These are phyloP conservation scores for Prosopis cineraria DNA, from an alignment of 306 rosid genomes.

Conservation along the genomic window DNA sequence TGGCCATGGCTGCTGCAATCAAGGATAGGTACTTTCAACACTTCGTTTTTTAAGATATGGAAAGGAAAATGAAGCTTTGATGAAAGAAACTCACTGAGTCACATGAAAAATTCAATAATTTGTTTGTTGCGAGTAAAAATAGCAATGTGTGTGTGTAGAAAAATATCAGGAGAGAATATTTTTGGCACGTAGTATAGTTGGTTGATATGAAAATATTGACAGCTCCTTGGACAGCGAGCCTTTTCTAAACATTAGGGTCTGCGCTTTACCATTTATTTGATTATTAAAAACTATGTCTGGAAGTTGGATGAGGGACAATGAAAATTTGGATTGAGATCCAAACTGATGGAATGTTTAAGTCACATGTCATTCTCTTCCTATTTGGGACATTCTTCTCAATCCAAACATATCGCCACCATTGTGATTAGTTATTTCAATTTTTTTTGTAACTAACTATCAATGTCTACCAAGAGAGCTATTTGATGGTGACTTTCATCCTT, in stretches of 20 bases:
- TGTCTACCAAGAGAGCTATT: background rate
- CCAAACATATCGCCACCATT: too few relatives aligned
- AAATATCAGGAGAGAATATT: background rate
- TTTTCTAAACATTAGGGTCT: background rate
- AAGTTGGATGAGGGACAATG: background rate
- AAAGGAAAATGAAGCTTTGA: background rate
- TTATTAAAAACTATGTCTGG: background rate
- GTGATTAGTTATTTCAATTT: background rate
- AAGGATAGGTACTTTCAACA: constrained; percentile 49
- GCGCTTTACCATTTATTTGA: background rate
- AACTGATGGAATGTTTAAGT: background rate
- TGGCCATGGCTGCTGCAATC: constrained; percentile 63
- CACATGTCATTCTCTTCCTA: background rate
- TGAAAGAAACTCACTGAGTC: background rate
- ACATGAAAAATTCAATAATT: background rate
- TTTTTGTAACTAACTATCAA: background rate
- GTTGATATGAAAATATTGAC: background rate
- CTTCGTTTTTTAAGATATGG: background rate
- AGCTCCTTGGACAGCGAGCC: background rate
- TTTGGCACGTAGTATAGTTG: background rate
- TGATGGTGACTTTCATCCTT: constrained; percentile 15
- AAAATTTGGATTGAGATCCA: background rate
- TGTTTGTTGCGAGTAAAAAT: background rate
- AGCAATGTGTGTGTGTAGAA: too few relatives aligned
- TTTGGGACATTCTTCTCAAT: background rate